Evolutionary conservation across 768 basidiomycete genomes (phyloP), one percentile per base, ranked within the genome.

Genomic region (Filobasidium wieringae): DNA sequence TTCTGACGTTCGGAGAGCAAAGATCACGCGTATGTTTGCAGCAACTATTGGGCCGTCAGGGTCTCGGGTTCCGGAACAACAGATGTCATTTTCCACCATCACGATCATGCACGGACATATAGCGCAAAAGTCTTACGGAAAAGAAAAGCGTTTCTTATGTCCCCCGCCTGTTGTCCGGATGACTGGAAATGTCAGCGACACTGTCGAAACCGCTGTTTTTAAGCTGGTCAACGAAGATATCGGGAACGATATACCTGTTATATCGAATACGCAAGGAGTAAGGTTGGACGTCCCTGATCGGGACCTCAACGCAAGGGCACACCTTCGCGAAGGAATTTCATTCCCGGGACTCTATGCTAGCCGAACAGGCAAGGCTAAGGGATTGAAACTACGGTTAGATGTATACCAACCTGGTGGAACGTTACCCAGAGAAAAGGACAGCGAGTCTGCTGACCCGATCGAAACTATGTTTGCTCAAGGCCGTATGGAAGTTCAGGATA

Each of bases 81-180:
- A 55, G n/a, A 61, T 61, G 60, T 51, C 55, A 2, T 64, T 64
- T 27, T 61, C 59, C 15, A 64, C 63, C 1, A 59, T 72, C 19
- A 64, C 68, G 27, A 57, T 72, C 64, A 79, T 91, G 53, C 90
- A 93, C 68, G 88, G 90, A 26, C 88, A 87, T 31, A 88, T 91
- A 51, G 91, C 88, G 1, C 91, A 95, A 77, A 95, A 95, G 76
- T 91, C 88, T 11, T 95, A 95, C 70, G 88, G 88, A 52, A 88
- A 85, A 72, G 91, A 95, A 77, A 91, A 92, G 73, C 85, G 91
- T 36, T 90, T 92, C 70, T 80, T 96, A 34, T 89, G 87, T 67
- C 91, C 91, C 8, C 90, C 91, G 2, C 91, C 91, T 8, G 82
- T 93, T 58, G 88, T 96, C 30, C 87, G 88, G 64, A 88, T 92